phyloP scores from a whole-genome alignment of 202 grass and related monocot genomes.

The Panicum hallii region DNA sequence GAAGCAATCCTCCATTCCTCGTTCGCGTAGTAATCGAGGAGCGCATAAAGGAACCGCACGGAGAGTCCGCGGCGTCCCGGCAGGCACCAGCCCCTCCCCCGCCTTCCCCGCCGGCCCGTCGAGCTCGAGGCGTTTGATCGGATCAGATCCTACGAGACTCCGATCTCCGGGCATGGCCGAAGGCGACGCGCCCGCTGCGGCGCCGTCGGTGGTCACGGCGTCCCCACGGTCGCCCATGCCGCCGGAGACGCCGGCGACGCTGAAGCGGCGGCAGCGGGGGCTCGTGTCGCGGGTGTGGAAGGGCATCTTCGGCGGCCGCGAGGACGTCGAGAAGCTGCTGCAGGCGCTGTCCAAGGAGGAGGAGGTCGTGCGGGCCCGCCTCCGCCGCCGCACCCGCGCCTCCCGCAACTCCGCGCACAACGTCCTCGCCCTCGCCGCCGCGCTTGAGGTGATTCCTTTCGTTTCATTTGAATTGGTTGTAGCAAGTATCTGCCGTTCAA shows the following conservation, averaged over 20 bases:
- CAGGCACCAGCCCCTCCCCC: background rate
- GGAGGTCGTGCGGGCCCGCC: slow-evolving; percentile 64
- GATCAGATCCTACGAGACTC: background rate
- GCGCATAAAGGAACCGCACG: background rate
- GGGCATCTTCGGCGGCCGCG: slow-evolving; percentile 69
- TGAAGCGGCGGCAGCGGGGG: slow-evolving; percentile 61
- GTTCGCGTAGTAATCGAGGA: slow-evolving; percentile 8
- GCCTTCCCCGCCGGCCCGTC: background rate
- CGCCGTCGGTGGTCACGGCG: background rate
- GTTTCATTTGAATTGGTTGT: background rate
- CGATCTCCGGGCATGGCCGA: slow-evolving; percentile 41
- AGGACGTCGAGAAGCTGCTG: slow-evolving; percentile 87
- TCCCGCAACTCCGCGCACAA: slow-evolving; percentile 70
- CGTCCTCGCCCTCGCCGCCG: slow-evolving; percentile 65
- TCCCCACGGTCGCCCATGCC: slow-evolving; percentile 45
- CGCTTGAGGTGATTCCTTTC: slow-evolving; percentile 56
- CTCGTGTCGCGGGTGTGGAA: slow-evolving; percentile 71
- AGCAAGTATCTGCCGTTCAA: background rate
- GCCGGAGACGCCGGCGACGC: slow-evolving; percentile 48
- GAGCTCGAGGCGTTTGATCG: background rate
- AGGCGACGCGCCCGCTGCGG: slow-evolving; percentile 26
- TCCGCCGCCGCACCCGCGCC: slow-evolving; percentile 69
- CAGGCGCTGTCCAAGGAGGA: slow-evolving; percentile 88
- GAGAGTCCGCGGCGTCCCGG: background rate
- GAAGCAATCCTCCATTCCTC: slow-evolving; percentile 22